These are phyloP conservation scores for Lachnellula arida DNA, from an alignment of 2,329 filamentous ascomycete species.

Conservation along the genomic window DNA sequence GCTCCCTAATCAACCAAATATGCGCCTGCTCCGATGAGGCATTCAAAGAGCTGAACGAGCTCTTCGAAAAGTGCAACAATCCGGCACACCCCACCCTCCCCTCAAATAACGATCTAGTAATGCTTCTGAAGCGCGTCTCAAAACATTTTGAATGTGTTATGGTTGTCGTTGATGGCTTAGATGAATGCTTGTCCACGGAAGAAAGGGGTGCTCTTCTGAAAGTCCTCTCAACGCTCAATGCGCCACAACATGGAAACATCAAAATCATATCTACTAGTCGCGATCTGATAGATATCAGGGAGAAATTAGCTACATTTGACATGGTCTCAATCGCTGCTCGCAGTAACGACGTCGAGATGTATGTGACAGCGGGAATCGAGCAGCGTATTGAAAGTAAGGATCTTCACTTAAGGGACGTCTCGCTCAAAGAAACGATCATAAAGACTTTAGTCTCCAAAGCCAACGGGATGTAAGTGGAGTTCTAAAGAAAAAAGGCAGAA, in stretches of 20 bases:
- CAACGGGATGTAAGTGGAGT: background rate
- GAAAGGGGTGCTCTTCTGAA: background rate
- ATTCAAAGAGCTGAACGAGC: background rate
- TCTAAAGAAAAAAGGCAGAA: background rate
- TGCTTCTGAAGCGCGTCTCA: background rate
- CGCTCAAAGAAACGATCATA: background rate
- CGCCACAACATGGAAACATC: background rate
- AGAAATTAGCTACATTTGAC: background rate
- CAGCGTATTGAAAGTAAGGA: constrained; percentile 1
- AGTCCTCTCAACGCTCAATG: background rate
- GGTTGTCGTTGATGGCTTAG: constrained; percentile 6
- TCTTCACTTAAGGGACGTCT: too few relatives aligned
- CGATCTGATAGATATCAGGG: constrained; percentile 11
- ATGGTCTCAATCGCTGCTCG: constrained; percentile 14
- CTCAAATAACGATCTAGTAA: background rate
- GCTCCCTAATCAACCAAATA: constrained; percentile 26
- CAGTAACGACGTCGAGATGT: constrained; percentile 20
- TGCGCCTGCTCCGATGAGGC: constrained; percentile 12
- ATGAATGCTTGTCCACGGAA: background rate
- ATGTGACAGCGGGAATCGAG: constrained; percentile 20
- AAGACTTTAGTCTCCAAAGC: background rate
- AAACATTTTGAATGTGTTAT: background rate
- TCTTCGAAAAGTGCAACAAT: background rate
- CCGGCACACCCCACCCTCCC: background rate
- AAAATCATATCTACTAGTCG: background rate